These are phyloP conservation scores for Acanthamoeba healyi DNA, from an alignment of 208 protist genomes.

Conservation along the genomic window DNA sequence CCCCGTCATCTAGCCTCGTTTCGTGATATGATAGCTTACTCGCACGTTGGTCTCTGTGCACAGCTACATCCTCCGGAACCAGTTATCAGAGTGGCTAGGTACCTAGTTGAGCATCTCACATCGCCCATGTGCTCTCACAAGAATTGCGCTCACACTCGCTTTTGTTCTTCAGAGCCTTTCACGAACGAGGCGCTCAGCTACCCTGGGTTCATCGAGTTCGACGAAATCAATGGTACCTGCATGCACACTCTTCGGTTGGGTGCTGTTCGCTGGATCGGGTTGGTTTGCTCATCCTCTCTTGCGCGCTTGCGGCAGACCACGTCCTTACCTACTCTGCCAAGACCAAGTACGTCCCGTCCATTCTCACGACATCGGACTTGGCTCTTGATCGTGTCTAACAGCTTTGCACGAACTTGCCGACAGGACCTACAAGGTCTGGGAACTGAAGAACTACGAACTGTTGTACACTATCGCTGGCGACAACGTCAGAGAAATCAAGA, in stretches of 20 bases:
- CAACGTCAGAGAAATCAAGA: not conserved
- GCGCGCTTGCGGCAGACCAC: not conserved
- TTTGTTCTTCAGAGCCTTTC: slow-evolving; percentile 27
- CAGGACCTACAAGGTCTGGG: slow-evolving; percentile 42
- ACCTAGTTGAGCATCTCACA: too few relatives aligned
- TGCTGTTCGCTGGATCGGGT: too few relatives aligned
- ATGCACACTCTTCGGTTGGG: too few relatives aligned
- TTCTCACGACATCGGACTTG: too few relatives aligned
- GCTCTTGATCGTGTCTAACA: too few relatives aligned
- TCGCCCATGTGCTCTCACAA: too few relatives aligned
- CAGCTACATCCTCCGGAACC: not conserved
- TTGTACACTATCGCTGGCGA: not conserved
- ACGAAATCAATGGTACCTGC: slow-evolving; percentile 40
- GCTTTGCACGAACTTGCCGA: too few relatives aligned
- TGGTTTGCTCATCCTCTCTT: not conserved
- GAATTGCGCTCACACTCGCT: too few relatives aligned
- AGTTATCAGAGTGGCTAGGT: slow-evolving; percentile 15
- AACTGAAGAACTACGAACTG: not conserved
- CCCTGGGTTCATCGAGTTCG: slow-evolving; percentile 47
- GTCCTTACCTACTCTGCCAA: not conserved
- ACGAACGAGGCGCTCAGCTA: not conserved
- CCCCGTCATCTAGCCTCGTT: not conserved
- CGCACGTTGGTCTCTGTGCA: too few relatives aligned
- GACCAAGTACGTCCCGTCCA: not conserved
- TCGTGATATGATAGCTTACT: too few relatives aligned